These are phyloP conservation scores for Lodderomyces oxycetoniae DNA, from an alignment of 1,139 yeast species.

Conservation along the genomic window DNA sequence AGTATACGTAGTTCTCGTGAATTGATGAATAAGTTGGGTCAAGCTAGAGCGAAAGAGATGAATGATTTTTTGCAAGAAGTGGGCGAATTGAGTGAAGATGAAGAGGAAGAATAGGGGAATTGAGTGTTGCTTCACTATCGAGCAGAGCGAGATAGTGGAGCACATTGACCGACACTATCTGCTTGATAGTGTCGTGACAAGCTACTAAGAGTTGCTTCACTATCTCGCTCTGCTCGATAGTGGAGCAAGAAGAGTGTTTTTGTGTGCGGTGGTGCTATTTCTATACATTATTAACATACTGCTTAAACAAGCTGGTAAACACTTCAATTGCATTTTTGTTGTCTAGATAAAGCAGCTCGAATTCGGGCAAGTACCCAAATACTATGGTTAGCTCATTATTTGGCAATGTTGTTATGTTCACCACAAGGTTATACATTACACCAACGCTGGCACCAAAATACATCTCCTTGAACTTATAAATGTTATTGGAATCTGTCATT, in stretches of 20 bases:
- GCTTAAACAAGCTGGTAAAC: conserved; percentile 1
- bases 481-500: conserved; percentile 12
- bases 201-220: too few species aligned
- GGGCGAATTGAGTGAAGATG: conserved; percentile 3
- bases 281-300: conserved; percentile 1
- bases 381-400: conserved; percentile 19
- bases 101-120: too few species aligned
- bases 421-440: conserved; percentile 18
- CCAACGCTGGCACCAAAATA: conserved; percentile 22
- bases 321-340: conserved; percentile 11
- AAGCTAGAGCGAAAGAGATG: conserved; percentile 6
- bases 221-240: conserved; percentile 1
- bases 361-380: conserved; percentile 19
- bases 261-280: too few species aligned
- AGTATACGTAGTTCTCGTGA: conserved; percentile 46
- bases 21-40: conserved; percentile 24
- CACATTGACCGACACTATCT: too few species aligned
- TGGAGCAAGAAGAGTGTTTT: too few species aligned
- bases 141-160: too few species aligned
- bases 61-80: not conserved
- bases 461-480: conserved; percentile 15
- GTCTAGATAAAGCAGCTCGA: conserved; percentile 9
- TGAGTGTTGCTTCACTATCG: too few species aligned
- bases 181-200: too few species aligned
- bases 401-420: conserved; percentile 19